Evolutionary conservation across 139 green algal species (phyloP).

Genomic region (Volvox africanus): DNA sequence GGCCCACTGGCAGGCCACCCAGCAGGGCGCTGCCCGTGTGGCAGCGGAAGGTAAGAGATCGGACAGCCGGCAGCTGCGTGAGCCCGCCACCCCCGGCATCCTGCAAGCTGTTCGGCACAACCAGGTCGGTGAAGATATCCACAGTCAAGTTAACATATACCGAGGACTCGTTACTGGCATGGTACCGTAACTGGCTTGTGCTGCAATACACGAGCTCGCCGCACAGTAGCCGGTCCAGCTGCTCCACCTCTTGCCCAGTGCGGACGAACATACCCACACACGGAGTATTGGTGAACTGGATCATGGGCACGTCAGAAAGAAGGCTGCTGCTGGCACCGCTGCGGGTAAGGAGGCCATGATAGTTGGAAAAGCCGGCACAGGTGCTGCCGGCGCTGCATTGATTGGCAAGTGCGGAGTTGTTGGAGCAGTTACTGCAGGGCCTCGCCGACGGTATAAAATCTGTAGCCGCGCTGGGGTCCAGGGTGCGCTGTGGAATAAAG

Average conservation of each 20-base stretch:
- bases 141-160: slow-evolving; percentile 13
- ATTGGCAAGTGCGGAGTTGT: neutral
- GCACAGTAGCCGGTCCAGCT: slow-evolving; percentile 57
- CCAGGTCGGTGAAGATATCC: neutral
- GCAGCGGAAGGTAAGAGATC: slow-evolving; percentile 39
- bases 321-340: neutral
- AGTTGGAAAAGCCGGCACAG: slow-evolving; percentile 55
- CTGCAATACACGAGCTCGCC: slow-evolving; percentile 49
- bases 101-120: neutral
- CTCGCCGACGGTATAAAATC: neutral
- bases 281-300: slow-evolving; percentile 43
- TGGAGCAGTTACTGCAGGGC: slow-evolving; percentile 36
- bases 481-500: slow-evolving; percentile 34
- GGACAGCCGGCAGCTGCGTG: neutral
- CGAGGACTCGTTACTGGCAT: neutral
- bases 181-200: slow-evolving; percentile 27
- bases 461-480: neutral
- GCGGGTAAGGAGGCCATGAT: slow-evolving; percentile 43
- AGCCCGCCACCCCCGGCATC: neutral
- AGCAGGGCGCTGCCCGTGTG: neutral
- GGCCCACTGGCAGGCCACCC: slow-evolving; percentile 44
- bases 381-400: slow-evolving; percentile 11
- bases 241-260: slow-evolving; percentile 25
- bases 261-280: slow-evolving; percentile 50
- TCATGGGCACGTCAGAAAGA: neutral